These are phyloP conservation scores for Ordospora colligata DNA, from an alignment of 371 early-diverging fungal species.

Conservation along the genomic window DNA sequence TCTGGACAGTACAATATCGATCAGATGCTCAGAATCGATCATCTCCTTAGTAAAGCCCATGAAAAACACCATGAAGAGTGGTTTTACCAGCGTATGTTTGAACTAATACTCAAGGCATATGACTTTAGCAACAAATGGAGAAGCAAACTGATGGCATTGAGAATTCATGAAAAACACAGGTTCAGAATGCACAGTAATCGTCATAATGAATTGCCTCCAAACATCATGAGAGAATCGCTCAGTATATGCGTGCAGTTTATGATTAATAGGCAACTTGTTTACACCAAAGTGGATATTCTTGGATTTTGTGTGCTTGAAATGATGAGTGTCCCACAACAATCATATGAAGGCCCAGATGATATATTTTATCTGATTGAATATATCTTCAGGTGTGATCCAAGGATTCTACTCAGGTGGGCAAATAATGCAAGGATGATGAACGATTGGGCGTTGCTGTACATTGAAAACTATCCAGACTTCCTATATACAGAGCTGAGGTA, in stretches of 20 bases:
- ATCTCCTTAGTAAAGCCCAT: neutral
- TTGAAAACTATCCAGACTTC: constrained; percentile 4
- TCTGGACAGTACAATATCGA: neutral
- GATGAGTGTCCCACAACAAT: neutral
- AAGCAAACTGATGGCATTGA: neutral
- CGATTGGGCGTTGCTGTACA: neutral
- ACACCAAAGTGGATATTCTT: neutral
- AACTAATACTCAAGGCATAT: neutral
- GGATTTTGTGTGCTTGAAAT: neutral
- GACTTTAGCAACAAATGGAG: neutral
- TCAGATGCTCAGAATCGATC: neutral
- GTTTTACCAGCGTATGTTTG: constrained; percentile 6
- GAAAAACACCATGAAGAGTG: neutral
- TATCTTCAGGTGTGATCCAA: neutral
- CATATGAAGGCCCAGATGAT: neutral
- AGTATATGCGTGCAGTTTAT: neutral
- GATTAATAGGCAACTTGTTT: neutral
- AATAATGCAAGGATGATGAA: neutral
- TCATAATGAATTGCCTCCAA: neutral
- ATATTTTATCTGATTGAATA: constrained; percentile 22
- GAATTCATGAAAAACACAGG: neutral
- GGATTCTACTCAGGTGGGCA: constrained; percentile 5
- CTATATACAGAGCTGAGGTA: constrained; percentile 26
- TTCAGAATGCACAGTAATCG: neutral
- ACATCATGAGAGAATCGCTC: neutral